Base-by-base conservation (phyloP, 1,284 basidiomycete genomes). In the Cronartium ribicola region DNA sequence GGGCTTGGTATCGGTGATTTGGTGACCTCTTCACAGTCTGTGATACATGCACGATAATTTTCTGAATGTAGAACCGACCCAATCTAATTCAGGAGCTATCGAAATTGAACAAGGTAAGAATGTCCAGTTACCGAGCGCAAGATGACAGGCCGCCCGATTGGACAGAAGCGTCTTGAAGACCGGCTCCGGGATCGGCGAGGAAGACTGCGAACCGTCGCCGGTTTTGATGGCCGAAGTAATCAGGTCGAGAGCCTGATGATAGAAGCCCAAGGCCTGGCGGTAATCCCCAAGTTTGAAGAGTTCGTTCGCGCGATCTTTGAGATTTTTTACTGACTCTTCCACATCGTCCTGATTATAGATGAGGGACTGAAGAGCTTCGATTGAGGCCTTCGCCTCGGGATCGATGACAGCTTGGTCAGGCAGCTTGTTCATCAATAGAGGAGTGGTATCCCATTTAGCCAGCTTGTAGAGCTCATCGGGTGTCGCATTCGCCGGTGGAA, bases 131-230 rank as follows among this genome's bases (percentile, higher is more conserved):
- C 70, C 70, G 17, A 72, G 55, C 37, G 70, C 36, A 66, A 72
- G 70, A 72, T 72, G 70, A 43, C 70, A 72, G n/a, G 70, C 70
- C 37, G 70, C 70, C 20, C 70, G 62, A 41, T 72, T 72, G 14
- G 70, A 65, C 14, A 51, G 46, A 48, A 72, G 41, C 7, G 63
- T 64, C 22, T 44, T 57, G 20, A 22, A 17, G 3, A 44, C 36
- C n/a, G 55, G 13, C 43, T 65, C 39, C 43, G 62, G 63, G n/a
- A 65, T n/a, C 0, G 39, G 29, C n/a, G 37, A 36, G 36, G n/a
- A 5, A 10, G 37, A 29, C 13, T 10, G 36, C 37, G 41, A 41
- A 10, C 22, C 11, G 36, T 40, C 3, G 7, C 51, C 37, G 13
- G 41, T 20, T 39, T 64, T 20, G 17, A 5, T 64, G 20, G 41